Conservation (phyloP, 192 early-diverging fungal species). For the Lunasporangiospora selenospora region DNA sequence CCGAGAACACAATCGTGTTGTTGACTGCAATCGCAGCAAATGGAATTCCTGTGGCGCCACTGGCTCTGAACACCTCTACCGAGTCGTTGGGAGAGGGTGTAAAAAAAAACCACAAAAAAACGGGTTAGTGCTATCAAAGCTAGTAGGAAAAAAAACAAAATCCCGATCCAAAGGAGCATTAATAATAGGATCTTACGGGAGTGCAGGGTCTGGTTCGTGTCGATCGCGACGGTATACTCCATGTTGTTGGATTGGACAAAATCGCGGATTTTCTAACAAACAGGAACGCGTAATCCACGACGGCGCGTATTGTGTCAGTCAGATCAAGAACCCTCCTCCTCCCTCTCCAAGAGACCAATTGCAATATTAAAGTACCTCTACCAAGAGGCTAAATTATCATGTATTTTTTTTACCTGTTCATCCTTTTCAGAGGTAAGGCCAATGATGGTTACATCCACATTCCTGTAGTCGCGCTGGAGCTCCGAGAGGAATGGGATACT, state of each 20-base stretch:
- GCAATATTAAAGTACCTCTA: no score
- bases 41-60: conserved; percentile 59
- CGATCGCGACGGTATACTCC: conserved; percentile 64
- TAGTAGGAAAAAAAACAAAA: no score
- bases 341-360: no score
- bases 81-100: background rate
- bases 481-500: conserved; percentile 58
- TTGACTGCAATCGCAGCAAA: conserved; percentile 54
- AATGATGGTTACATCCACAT: conserved; percentile 53
- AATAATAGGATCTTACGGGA: conserved; percentile 5
- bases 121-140: no score
- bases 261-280: conserved; percentile 50
- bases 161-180: background rate
- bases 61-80: conserved; percentile 50
- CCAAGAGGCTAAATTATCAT: no score
- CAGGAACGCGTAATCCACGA: background rate
- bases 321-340: no score
- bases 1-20: conserved; percentile 56
- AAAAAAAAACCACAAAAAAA: conserved; percentile 3
- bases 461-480: conserved; percentile 55
- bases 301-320: no score
- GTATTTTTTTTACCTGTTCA: conserved; percentile 27
- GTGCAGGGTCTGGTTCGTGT: conserved; percentile 37
- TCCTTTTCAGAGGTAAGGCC: conserved; percentile 62
- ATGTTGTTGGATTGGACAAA: conserved; percentile 56